These are phyloP conservation scores for Phialophora expanda DNA, from an alignment of 2,329 filamentous ascomycete species.

Conservation along the genomic window DNA sequence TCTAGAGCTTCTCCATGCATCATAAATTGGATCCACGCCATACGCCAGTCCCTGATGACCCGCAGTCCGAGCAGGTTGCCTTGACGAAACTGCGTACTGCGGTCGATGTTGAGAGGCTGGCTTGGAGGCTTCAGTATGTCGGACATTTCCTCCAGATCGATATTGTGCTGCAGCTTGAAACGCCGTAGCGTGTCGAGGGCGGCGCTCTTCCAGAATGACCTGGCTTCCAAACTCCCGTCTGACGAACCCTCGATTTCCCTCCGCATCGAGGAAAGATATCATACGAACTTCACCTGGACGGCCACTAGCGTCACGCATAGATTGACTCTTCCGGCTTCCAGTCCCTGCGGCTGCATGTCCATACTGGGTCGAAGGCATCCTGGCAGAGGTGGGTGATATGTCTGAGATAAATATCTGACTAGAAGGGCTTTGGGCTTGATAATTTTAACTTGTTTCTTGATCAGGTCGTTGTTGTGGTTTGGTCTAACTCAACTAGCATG, in stretches of 20 bases:
- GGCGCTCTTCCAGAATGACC: background rate
- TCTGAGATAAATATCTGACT: background rate
- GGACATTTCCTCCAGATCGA: background rate
- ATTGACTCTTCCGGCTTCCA: background rate
- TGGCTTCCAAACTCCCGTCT: background rate
- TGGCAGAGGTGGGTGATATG: background rate
- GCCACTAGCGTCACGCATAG: background rate
- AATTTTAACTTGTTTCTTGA: background rate
- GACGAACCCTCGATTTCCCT: background rate
- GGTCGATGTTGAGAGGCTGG: background rate
- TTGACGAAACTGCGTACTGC: background rate
- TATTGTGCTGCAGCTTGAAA: background rate
- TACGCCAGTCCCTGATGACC: background rate
- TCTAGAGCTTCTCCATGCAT: background rate
- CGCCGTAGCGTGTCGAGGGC: background rate
- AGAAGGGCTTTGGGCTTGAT: background rate
- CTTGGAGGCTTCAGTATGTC: background rate
- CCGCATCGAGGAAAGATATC: background rate
- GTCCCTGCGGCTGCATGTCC: background rate
- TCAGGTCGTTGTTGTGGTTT: slow-evolving; percentile 4
- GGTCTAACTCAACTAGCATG: background rate
- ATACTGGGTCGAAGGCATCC: background rate
- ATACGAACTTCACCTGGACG: background rate
- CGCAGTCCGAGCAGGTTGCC: background rate
- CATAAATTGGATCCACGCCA: background rate